phyloP scores from a whole-genome alignment of 1,284 basidiomycete genomes.

The Pascua guehoae region DNA sequence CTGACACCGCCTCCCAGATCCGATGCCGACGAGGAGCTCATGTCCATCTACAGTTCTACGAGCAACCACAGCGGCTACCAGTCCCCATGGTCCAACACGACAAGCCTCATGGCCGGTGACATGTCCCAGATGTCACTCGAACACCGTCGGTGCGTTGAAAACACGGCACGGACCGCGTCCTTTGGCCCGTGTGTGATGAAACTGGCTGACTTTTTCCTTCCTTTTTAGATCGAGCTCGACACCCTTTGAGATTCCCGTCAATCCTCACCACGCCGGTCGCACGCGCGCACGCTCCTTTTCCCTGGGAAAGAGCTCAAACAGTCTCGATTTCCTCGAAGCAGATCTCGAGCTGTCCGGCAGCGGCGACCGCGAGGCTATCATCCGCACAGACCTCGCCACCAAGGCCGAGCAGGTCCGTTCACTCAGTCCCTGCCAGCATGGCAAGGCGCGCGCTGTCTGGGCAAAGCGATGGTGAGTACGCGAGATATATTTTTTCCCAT shows the following conservation, averaged over 20 bases:
- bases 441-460: slow-evolving; percentile 38
- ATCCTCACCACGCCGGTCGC: slow-evolving; percentile 5
- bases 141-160: slow-evolving; percentile 26
- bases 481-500: background rate
- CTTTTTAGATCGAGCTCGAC: slow-evolving; percentile 14
- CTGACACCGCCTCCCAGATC: slow-evolving; percentile 24
- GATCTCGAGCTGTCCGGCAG: slow-evolving; percentile 26
- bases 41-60: slow-evolving; percentile 24
- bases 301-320: slow-evolving; percentile 17
- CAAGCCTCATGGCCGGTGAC: slow-evolving; percentile 22
- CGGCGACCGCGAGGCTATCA: slow-evolving; percentile 28
- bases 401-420: slow-evolving; percentile 18
- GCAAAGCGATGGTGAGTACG: slow-evolving; percentile 37
- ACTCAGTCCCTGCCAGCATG: slow-evolving; percentile 28
- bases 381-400: slow-evolving; percentile 24
- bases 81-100: slow-evolving; percentile 25
- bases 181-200: background rate
- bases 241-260: slow-evolving; percentile 17
- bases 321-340: slow-evolving; percentile 18
- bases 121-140: slow-evolving; percentile 31
- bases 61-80: slow-evolving; percentile 19
- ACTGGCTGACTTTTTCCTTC: slow-evolving; percentile 6
- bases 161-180: background rate
- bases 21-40: slow-evolving; percentile 31
- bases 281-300: slow-evolving; percentile 20